A percentile compares a stretch with the other conserved stretches of the same genome.
Conservation (phyloP, 108 stramenopile species). For the Cyclostephanos tholiformis region DNA sequence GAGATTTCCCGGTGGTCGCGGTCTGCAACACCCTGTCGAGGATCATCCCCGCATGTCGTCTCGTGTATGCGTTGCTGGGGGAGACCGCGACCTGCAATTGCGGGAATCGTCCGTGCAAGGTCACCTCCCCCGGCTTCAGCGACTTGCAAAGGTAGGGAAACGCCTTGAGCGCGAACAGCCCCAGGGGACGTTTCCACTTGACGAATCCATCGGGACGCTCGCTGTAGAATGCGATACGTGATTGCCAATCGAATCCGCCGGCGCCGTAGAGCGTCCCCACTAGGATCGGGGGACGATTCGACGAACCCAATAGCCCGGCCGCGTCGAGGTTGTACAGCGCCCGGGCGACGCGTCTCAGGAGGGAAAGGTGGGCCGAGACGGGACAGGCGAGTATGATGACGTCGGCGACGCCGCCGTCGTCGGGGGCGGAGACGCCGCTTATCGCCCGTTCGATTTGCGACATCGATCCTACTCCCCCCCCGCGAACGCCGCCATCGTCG, state of each 20-base stretch:
- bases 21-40: conserved; percentile 51
- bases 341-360: conserved; percentile 42
- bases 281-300: conserved; percentile 30
- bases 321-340: conserved; percentile 49
- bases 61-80: conserved; percentile 36
- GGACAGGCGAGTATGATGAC: conserved; percentile 50
- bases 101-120: conserved; percentile 48
- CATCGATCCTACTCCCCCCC: not conserved
- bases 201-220: conserved; percentile 35
- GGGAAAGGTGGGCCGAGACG: conserved; percentile 48
- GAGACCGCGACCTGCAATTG: conserved; percentile 46
- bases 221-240: conserved; percentile 44
- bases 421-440: conserved; percentile 35
- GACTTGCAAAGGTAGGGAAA: conserved; percentile 54
- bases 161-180: conserved; percentile 48
- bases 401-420: conserved; percentile 48
- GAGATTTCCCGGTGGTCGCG: conserved; percentile 38
- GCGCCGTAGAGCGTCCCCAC: conserved; percentile 53
- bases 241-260: conserved; percentile 57
- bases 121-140: conserved; percentile 50
- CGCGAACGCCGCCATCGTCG: not conserved
- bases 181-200: conserved; percentile 45
- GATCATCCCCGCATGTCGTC: conserved; percentile 25
- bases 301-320: conserved; percentile 26
- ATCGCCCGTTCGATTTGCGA: conserved; percentile 47